phyloP scores from a whole-genome alignment of 2,329 filamentous ascomycete genomes.

The Bipolaris cookei region DNA sequence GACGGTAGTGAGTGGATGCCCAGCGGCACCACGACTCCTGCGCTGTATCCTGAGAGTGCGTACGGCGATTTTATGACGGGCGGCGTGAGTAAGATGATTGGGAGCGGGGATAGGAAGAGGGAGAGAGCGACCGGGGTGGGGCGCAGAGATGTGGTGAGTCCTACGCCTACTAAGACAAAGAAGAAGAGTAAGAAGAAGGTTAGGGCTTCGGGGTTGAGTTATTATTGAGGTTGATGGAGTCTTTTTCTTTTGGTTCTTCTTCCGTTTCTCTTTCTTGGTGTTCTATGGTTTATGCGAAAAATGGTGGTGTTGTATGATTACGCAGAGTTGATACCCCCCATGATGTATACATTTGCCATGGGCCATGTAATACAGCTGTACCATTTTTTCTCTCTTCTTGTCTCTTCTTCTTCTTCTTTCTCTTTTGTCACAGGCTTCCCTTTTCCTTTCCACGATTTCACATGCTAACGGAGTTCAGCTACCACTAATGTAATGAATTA shows the following conservation, averaged over 20 bases:
- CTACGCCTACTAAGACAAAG: slow-evolving; percentile 29
- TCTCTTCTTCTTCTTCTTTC: not conserved
- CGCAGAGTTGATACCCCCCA: not conserved
- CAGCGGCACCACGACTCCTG: slow-evolving; percentile 30
- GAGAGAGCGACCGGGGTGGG: slow-evolving; percentile 17
- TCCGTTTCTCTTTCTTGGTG: not conserved
- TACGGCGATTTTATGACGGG: slow-evolving; percentile 30
- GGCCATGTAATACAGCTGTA: not conserved
- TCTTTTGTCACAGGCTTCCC: not conserved
- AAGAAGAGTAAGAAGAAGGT: slow-evolving; percentile 36
- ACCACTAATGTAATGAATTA: not conserved
- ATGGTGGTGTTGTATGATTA: not conserved
- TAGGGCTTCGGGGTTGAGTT: slow-evolving; percentile 37
- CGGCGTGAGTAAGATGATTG: slow-evolving; percentile 22
- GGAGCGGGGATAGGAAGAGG: slow-evolving; percentile 11
- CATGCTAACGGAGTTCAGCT: not conserved
- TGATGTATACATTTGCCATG: not conserved
- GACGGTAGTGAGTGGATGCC: slow-evolving; percentile 35
- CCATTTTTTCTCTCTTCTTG: not conserved
- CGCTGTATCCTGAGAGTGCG: slow-evolving; percentile 19
- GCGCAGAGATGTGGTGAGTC: slow-evolving; percentile 19
- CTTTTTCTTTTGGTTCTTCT: not conserved
- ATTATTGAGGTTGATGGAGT: slow-evolving; percentile 27
- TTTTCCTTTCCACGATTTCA: not conserved
- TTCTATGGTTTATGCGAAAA: not conserved